These are phyloP conservation scores for Xylaria scruposa DNA, from an alignment of 495 filamentous ascomycete genomes.

Conservation along the genomic window DNA sequence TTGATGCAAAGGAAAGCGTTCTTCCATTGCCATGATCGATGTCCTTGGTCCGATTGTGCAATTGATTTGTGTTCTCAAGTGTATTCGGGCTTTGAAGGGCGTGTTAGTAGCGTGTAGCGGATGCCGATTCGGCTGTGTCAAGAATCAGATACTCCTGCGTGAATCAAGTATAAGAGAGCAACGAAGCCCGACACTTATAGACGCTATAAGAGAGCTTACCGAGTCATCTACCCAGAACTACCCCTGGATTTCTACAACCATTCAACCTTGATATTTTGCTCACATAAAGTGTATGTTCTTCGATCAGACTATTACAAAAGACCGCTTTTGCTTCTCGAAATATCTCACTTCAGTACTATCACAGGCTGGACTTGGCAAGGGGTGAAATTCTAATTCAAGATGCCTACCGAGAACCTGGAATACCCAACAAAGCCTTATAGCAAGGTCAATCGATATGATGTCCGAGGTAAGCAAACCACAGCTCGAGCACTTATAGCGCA, in stretches of 20 bases:
- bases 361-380: neutral
- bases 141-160: neutral
- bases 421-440: conserved; percentile 72
- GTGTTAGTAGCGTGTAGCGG: neutral
- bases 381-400: conserved; percentile 35
- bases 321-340: neutral
- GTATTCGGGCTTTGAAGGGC: neutral
- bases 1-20: neutral
- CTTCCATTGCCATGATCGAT: neutral
- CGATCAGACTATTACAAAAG: neutral
- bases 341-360: neutral
- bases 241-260: neutral
- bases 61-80: neutral
- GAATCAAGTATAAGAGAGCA: conserved; percentile 6
- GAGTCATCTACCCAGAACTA: neutral
- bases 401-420: conserved; percentile 59
- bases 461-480: conserved; percentile 60
- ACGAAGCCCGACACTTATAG: neutral
- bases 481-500: neutral
- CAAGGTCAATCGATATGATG: conserved; percentile 74
- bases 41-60: conserved; percentile 3
- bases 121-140: conserved; percentile 1
- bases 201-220: neutral
- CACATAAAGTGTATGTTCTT: neutral
- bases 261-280: neutral